Evolutionary conservation across 2,329 filamentous ascomycete genomes (phyloP).

Genomic region (Celoporthe dispersa): DNA sequence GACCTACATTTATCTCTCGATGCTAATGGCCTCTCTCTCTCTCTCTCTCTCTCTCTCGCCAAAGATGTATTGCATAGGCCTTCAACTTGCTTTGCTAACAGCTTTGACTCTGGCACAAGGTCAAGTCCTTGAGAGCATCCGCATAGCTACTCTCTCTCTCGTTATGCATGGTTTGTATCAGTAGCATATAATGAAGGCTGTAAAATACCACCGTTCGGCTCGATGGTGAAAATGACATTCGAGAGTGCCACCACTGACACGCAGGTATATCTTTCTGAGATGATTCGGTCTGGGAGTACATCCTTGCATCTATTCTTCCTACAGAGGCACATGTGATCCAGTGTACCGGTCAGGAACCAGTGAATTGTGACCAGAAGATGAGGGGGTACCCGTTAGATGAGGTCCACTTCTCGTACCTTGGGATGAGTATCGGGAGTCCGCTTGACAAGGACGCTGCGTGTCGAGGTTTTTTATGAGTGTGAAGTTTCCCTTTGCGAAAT

Average conservation of each 20-base stretch:
- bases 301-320: slow-evolving; percentile 16
- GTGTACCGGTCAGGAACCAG: slow-evolving; percentile 19
- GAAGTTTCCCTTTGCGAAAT: not conserved
- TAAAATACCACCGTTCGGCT: slow-evolving; percentile 13
- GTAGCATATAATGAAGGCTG: slow-evolving; percentile 23
- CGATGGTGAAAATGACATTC: slow-evolving; percentile 10
- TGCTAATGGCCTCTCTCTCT: not conserved
- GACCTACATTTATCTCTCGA: not conserved
- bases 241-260: slow-evolving; percentile 4
- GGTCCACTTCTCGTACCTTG: slow-evolving; percentile 21
- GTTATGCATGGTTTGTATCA: slow-evolving; percentile 19
- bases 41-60: too few relatives aligned
- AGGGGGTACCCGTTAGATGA: slow-evolving; percentile 17
- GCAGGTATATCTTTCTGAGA: slow-evolving; percentile 26
- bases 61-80: not conserved
- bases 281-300: slow-evolving; percentile 18
- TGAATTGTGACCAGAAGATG: slow-evolving; percentile 18
- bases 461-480: not conserved
- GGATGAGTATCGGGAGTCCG: slow-evolving; percentile 19
- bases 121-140: not conserved
- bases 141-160: slow-evolving; percentile 13
- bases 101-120: not conserved
- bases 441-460: slow-evolving; percentile 20
- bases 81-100: not conserved
- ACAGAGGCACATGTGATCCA: not conserved